A percentile compares a stretch with the other conserved stretches of the same genome.
Conservation (phyloP, 2,329 filamentous ascomycete species). For the Aspergillus cejpii region DNA sequence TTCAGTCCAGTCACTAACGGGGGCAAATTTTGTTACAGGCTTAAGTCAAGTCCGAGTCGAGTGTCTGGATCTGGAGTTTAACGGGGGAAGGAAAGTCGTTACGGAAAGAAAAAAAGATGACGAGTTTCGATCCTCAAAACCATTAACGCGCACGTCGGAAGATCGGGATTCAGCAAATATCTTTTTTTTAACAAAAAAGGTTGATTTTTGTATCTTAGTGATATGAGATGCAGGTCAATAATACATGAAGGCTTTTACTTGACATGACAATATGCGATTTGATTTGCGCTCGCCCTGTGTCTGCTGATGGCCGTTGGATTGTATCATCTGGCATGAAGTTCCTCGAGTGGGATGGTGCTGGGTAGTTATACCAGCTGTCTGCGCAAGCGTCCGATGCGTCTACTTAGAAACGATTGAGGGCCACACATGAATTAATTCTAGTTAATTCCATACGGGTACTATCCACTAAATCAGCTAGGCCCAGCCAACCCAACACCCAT, state of each 20-base stretch:
- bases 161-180: slow-evolving; percentile 29
- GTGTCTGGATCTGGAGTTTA: slow-evolving; percentile 33
- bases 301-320: too few relatives aligned
- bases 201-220: slow-evolving; percentile 38
- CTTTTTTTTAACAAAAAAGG: slow-evolving; percentile 4
- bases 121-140: slow-evolving; percentile 28
- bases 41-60: slow-evolving; percentile 24
- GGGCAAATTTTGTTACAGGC: slow-evolving; percentile 20
- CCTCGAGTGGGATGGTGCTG: too few relatives aligned
- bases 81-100: slow-evolving; percentile 33
- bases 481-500: slow-evolving; percentile 6
- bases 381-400: too few relatives aligned
- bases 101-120: slow-evolving; percentile 24
- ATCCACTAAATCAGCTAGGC: neutral
- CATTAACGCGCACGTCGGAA: slow-evolving; percentile 17
- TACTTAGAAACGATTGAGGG: too few relatives aligned
- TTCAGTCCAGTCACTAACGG: slow-evolving; percentile 4
- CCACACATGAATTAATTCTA: too few relatives aligned
- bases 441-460: neutral
- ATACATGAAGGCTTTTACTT: slow-evolving; percentile 34
- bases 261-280: slow-evolving; percentile 26
- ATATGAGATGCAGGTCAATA: slow-evolving; percentile 32
- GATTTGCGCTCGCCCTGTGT: neutral
- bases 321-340: too few relatives aligned
- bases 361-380: too few relatives aligned